These are phyloP conservation scores for Pleurotus giganteus DNA, from an alignment of 768 basidiomycete genomes.

Conservation along the genomic window DNA sequence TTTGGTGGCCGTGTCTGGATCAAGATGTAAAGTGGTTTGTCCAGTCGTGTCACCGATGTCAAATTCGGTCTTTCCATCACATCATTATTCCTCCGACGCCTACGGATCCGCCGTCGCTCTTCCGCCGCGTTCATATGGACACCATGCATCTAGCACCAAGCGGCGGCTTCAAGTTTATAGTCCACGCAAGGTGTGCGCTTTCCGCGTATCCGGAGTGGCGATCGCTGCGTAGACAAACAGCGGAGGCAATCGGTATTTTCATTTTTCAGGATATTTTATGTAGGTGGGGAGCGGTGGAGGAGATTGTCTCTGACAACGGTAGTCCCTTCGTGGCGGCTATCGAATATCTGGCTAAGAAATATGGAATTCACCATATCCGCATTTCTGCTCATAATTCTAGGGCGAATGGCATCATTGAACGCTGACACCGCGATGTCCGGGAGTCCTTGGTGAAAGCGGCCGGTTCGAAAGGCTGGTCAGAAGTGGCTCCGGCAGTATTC, in stretches of 20 bases:
- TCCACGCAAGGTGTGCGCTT: conserved; percentile 22
- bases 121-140: conserved; percentile 25
- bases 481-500: conserved; percentile 20
- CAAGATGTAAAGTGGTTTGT: conserved; percentile 23
- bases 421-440: conserved; percentile 14
- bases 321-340: conserved; percentile 9
- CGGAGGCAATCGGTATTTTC: conserved; percentile 19
- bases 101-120: conserved; percentile 22
- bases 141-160: conserved; percentile 24
- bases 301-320: conserved; percentile 37
- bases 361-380: conserved; percentile 23
- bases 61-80: conserved; percentile 15
- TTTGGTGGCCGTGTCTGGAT: conserved; percentile 29
- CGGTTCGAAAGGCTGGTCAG: conserved; percentile 31
- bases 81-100: conserved; percentile 20
- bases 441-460: conserved; percentile 28
- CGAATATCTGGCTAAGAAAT: not conserved
- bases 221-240: conserved; percentile 19
- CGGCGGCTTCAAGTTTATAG: conserved; percentile 20
- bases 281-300: conserved; percentile 22
- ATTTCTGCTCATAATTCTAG: conserved; percentile 34
- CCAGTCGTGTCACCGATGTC: conserved; percentile 26
- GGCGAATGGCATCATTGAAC: conserved; percentile 30
- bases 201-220: conserved; percentile 20
- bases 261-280: conserved; percentile 23